Conservation (phyloP, 192 early-diverging fungal genomes). For the Borealophlyctis nickersoniae region DNA sequence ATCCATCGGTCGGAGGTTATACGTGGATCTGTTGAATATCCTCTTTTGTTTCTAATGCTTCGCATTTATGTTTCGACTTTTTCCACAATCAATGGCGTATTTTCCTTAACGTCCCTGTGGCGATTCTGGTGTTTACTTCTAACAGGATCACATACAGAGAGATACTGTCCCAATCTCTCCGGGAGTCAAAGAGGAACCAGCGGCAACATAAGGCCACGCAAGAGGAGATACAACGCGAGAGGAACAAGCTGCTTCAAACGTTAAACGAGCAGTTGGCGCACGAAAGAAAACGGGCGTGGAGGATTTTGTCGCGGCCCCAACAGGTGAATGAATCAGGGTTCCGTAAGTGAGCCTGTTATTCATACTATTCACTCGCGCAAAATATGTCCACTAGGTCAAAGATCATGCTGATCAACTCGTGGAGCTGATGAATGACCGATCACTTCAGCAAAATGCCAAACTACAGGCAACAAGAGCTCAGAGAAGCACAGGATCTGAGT, state of each 20-base stretch:
- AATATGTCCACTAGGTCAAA: neutral
- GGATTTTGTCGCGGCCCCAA: conserved; percentile 20
- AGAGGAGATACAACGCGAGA: conserved; percentile 18
- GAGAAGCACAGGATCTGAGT: too few relatives aligned
- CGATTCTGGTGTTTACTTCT: neutral
- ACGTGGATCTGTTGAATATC: conserved; percentile 1
- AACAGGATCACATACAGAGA: conserved; percentile 21
- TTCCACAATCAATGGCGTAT: neutral
- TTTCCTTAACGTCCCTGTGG: neutral
- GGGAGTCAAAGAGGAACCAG: conserved; percentile 7
- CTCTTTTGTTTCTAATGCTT: neutral
- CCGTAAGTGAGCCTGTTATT: too few relatives aligned
- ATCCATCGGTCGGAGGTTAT: conserved; percentile 27
- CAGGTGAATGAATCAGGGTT: conserved; percentile 2
- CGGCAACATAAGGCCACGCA: conserved; percentile 3
- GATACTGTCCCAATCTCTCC: conserved; percentile 14
- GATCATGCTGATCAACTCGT: neutral
- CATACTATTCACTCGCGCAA: too few relatives aligned
- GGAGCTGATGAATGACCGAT: neutral
- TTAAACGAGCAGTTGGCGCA: conserved; percentile 22
- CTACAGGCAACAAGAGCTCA: too few relatives aligned
- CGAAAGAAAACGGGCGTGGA: conserved; percentile 9
- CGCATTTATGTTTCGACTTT: neutral
- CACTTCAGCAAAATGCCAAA: neutral
- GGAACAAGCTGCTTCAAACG: conserved; percentile 11